Conservation (phyloP, 345 rosid species). For the Linum trigynum region DNA sequence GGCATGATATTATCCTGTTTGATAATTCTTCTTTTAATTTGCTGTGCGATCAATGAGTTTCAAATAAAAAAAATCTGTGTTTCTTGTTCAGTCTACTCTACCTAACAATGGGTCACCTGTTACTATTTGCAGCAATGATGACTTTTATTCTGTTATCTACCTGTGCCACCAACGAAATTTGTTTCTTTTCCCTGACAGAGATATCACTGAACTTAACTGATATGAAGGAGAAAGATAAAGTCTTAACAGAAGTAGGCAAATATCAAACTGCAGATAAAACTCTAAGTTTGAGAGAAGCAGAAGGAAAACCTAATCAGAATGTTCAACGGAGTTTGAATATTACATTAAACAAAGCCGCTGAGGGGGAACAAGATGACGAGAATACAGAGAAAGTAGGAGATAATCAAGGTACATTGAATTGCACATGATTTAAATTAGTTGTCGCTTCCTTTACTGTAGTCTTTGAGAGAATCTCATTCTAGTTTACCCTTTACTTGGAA, state of each 20-base stretch:
- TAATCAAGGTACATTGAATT: not conserved
- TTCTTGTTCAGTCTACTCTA: not conserved
- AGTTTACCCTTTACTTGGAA: not conserved
- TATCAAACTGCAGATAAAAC: not conserved
- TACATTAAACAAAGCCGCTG: not conserved
- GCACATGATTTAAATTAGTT: not conserved
- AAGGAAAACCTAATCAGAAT: not conserved
- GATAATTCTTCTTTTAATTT: not conserved
- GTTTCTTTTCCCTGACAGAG: conserved; percentile 6
- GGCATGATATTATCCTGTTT: not conserved
- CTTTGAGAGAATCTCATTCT: not conserved
- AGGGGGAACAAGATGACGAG: not conserved
- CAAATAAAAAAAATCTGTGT: not conserved
- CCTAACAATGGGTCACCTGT: too few species aligned
- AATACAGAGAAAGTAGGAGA: not conserved
- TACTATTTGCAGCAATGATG: too few species aligned
- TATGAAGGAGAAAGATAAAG: conserved; percentile 12
- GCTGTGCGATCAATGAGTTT: not conserved
- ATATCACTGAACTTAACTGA: conserved; percentile 9
- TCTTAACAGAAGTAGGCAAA: conserved; percentile 6
- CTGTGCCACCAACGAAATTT: too few species aligned
- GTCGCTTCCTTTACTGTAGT: not conserved
- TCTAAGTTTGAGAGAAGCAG: not conserved
- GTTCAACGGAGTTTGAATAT: not conserved
- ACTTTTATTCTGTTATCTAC: too few species aligned